Evolutionary conservation across 306 rosid species (phyloP).

Genomic region (Rubus parviflorus): DNA sequence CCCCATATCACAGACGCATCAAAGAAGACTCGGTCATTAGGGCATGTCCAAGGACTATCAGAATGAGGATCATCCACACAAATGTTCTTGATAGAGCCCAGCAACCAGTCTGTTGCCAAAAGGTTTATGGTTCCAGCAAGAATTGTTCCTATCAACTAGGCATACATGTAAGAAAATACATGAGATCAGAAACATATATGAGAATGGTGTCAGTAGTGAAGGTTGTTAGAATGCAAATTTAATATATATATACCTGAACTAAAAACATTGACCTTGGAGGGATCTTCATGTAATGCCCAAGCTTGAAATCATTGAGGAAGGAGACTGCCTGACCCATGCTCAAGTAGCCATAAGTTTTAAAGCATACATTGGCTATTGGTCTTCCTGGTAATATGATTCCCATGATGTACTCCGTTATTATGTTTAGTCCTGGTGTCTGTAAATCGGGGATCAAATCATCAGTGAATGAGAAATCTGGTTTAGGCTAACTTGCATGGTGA

Average conservation of each 20-base stretch:
- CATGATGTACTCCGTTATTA: constrained; percentile 77
- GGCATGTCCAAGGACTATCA: constrained; percentile 86
- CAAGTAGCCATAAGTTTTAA: constrained; percentile 77
- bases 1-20: constrained; percentile 94
- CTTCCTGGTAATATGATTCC: constrained; percentile 75
- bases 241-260: constrained; percentile 55
- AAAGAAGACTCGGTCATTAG: constrained; percentile 67
- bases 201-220: neutral
- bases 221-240: neutral
- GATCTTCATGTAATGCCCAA: constrained; percentile 91
- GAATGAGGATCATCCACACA: constrained; percentile 54
- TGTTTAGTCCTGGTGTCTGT: constrained; percentile 76
- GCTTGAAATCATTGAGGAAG: constrained; percentile 82
- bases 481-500: neutral
- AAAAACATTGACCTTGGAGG: constrained; percentile 88
- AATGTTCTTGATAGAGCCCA: constrained; percentile 51
- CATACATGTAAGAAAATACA: constrained; percentile 15
- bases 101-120: constrained; percentile 77
- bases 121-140: constrained; percentile 83
- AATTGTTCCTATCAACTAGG: constrained; percentile 73
- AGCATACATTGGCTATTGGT: constrained; percentile 90
- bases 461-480: neutral
- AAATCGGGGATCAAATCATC: neutral
- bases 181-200: constrained; percentile 15
- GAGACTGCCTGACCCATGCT: constrained; percentile 87